Evolutionary conservation across 1,284 basidiomycete genomes (phyloP).

Genomic region (Irpex rosettiformis): DNA sequence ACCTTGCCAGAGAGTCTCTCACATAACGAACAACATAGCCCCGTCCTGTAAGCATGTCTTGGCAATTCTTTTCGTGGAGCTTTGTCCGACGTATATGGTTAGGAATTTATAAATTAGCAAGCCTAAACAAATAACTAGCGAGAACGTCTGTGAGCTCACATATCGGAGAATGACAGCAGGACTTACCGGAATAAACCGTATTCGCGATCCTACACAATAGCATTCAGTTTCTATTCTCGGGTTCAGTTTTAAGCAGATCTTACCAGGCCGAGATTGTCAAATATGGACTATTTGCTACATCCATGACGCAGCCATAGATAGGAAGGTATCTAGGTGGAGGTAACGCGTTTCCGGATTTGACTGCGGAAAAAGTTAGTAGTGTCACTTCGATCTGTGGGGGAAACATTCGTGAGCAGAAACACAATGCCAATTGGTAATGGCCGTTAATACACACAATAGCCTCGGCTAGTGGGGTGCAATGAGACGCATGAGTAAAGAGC

Average conservation of each 20-base stretch:
- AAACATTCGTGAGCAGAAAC: no score
- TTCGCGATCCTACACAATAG: not conserved
- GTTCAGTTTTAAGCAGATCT: not conserved
- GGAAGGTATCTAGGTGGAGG: not conserved
- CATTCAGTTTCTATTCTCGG: not conserved
- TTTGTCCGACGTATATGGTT: not conserved
- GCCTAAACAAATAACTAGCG: not conserved
- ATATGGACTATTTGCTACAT: not conserved
- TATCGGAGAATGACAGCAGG: not conserved
- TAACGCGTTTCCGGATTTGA: not conserved
- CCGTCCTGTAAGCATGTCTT: not conserved
- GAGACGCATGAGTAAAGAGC: no score
- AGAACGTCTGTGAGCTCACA: not conserved
- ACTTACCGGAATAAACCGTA: not conserved
- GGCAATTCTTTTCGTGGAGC: not conserved
- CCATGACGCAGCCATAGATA: not conserved
- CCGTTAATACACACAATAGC: no score
- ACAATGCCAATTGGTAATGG: no score
- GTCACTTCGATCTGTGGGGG: not conserved
- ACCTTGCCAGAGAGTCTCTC: no score
- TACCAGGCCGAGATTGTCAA: not conserved
- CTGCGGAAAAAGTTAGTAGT: not conserved
- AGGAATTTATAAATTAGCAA: not conserved
- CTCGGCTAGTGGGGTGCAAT: no score
- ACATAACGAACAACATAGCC: not conserved